phyloP scores from a whole-genome alignment of 768 basidiomycete genomes.

The Pleurotus cornucopiae region DNA sequence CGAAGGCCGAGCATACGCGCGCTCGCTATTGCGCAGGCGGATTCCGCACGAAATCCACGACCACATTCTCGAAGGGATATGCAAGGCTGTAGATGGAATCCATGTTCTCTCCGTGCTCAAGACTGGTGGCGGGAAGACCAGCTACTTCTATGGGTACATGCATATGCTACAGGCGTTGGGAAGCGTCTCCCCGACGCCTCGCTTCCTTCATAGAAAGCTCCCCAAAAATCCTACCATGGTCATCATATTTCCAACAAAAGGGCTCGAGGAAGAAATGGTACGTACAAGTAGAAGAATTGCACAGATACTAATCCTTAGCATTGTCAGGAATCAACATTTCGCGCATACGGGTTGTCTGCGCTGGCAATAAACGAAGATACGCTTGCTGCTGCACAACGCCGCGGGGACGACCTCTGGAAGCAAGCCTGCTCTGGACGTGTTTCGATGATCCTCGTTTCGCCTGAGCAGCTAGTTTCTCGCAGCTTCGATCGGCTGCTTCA shows the following conservation, averaged over 20 bases:
- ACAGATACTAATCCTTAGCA: no score
- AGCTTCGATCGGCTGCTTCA: constrained; percentile 16
- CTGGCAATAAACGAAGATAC: constrained; percentile 19
- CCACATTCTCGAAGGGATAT: constrained; percentile 17
- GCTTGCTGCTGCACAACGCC: not conserved
- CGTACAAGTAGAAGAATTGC: not conserved
- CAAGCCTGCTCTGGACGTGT: constrained; percentile 8
- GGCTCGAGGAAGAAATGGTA: constrained; percentile 21
- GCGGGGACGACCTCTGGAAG: constrained; percentile 13
- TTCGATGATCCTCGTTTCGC: constrained; percentile 16
- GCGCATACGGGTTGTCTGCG: constrained; percentile 14
- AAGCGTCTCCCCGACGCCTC: not conserved
- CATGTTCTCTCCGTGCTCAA: constrained; percentile 6
- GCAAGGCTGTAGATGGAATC: constrained; percentile 10
- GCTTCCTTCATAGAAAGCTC: constrained; percentile 2
- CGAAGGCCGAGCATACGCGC: not conserved
- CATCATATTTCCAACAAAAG: constrained; percentile 19
- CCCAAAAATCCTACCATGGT: constrained; percentile 15
- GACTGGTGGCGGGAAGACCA: constrained; percentile 1
- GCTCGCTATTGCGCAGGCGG: not conserved
- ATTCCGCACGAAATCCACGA: constrained; percentile 10
- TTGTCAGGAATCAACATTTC: not conserved
- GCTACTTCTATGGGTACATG: constrained; percentile 6
- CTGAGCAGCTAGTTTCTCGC: constrained; percentile 18
- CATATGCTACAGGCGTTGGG: not conserved